Conservation (phyloP, 1,139 yeast species). For the Chernovozyma aurita region DNA sequence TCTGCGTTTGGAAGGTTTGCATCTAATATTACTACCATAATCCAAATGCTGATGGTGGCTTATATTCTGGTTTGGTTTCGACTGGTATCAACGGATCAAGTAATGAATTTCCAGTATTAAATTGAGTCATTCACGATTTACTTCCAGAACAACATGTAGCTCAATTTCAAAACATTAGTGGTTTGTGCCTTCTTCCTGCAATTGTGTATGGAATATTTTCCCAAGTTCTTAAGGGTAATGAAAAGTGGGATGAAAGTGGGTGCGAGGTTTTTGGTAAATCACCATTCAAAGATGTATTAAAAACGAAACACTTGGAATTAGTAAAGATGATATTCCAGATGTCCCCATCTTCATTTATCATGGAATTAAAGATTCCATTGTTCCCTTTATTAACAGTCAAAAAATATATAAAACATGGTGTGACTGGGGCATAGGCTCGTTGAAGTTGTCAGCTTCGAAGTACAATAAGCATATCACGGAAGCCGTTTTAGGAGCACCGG, state of each 20-base stretch:
- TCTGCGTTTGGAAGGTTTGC: conserved; percentile 33
- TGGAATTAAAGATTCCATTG: conserved; percentile 15
- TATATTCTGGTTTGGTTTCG: conserved; percentile 25
- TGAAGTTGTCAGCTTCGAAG: conserved; percentile 12
- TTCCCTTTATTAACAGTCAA: conserved; percentile 12
- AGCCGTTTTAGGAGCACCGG: conserved; percentile 11
- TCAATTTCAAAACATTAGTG: background rate
- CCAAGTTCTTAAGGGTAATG: conserved; percentile 4
- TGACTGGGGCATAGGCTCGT: conserved; percentile 11
- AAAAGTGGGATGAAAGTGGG: conserved; percentile 9
- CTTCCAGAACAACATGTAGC: background rate
- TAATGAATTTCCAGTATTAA: conserved; percentile 20
- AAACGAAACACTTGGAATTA: conserved; percentile 8
- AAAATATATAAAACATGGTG: conserved; percentile 15
- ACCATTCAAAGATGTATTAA: conserved; percentile 8
- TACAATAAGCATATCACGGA: conserved; percentile 12
- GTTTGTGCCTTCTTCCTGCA: conserved; percentile 1
- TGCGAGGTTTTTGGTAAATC: conserved; percentile 12
- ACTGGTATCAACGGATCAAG: conserved; percentile 23
- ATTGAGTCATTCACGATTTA: background rate
- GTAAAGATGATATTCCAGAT: conserved; percentile 11
- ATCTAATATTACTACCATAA: conserved; percentile 18
- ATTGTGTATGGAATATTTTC: conserved; percentile 2
- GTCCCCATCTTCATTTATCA: conserved; percentile 20
- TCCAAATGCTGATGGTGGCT: conserved; percentile 20